Percentiles rank a stretch among this genome's conserved stretches.
Evolutionary conservation across 2,329 filamentous ascomycete species (phyloP).

Genomic region (Monosporascus ibericus): DNA sequence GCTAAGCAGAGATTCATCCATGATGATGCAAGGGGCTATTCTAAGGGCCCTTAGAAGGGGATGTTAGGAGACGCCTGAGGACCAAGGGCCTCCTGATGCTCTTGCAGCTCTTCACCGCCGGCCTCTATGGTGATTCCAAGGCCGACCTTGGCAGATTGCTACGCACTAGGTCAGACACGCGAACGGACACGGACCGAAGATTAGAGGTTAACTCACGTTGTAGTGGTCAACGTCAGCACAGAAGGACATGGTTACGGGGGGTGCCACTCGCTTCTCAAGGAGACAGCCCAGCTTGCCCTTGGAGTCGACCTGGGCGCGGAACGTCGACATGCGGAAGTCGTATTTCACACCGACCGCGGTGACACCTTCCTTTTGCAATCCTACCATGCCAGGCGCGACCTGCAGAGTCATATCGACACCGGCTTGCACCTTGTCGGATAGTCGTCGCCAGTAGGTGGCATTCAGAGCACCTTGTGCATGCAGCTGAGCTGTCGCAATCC

Average conservation of each 20-base stretch:
- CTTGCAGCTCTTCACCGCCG: constrained; percentile 77
- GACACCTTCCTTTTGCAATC: constrained; percentile 75
- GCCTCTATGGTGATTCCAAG: constrained; percentile 89
- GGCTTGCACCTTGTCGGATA: constrained; percentile 93
- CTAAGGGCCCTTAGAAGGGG: constrained; percentile 49
- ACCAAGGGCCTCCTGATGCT: constrained; percentile 64
- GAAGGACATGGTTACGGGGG: constrained; percentile 88
- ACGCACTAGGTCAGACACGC: constrained; percentile 9
- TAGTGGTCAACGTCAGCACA: constrained; percentile 94
- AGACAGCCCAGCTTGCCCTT: constrained; percentile 89
- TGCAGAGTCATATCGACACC: constrained; percentile 92
- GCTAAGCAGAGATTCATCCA: constrained; percentile 8
- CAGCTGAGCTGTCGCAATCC: constrained; percentile 87
- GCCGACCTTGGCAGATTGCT: constrained; percentile 95
- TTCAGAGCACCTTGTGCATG: constrained; percentile 83
- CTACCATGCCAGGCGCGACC: constrained; percentile 70
- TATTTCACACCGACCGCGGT: constrained; percentile 95
- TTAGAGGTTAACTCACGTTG: constrained; percentile 58
- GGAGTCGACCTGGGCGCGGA: constrained; percentile 93
- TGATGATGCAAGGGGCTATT: not conserved
- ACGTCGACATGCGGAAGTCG: constrained; percentile 92
- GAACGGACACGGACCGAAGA: not conserved
- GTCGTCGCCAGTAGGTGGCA: constrained; percentile 86
- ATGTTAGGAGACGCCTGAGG: constrained; percentile 52
- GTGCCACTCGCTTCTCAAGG: constrained; percentile 91